Conservation (phyloP, 805 yeast genomes). For the Saturnispora hagleri region DNA sequence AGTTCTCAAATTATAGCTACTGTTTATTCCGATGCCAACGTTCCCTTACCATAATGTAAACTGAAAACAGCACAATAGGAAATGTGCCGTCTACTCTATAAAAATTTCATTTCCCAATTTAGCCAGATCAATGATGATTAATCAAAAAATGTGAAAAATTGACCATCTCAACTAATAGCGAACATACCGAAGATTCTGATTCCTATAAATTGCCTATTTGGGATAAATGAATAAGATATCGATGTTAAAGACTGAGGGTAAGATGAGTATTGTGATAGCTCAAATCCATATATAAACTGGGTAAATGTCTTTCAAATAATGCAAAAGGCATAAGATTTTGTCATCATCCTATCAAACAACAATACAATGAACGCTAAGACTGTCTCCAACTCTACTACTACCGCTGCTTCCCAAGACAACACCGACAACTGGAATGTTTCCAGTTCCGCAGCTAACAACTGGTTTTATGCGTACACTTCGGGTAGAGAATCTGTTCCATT, state of each 20-base stretch:
- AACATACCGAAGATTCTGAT: neutral
- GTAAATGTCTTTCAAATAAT: neutral
- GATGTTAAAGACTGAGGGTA: neutral
- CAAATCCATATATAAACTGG: neutral
- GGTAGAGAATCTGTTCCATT: neutral
- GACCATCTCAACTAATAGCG: neutral
- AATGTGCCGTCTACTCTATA: neutral
- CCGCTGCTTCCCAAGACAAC: neutral
- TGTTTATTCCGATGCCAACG: no score
- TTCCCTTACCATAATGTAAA: no score
- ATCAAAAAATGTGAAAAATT: neutral
- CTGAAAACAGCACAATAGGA: no score
- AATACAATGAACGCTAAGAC: slow-evolving; percentile 7
- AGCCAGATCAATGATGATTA: neutral
- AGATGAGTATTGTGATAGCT: no score
- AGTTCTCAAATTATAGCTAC: no score
- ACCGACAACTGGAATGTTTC: slow-evolving; percentile 1
- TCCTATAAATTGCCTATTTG: neutral
- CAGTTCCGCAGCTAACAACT: neutral
- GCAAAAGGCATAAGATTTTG: neutral
- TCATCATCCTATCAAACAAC: neutral
- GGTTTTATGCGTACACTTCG: neutral
- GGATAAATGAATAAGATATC: neutral
- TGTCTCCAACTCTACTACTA: neutral
- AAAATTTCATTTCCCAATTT: neutral